Evolutionary conservation across 768 basidiomycete species (phyloP).

Genomic region (Russula dissimulans): DNA sequence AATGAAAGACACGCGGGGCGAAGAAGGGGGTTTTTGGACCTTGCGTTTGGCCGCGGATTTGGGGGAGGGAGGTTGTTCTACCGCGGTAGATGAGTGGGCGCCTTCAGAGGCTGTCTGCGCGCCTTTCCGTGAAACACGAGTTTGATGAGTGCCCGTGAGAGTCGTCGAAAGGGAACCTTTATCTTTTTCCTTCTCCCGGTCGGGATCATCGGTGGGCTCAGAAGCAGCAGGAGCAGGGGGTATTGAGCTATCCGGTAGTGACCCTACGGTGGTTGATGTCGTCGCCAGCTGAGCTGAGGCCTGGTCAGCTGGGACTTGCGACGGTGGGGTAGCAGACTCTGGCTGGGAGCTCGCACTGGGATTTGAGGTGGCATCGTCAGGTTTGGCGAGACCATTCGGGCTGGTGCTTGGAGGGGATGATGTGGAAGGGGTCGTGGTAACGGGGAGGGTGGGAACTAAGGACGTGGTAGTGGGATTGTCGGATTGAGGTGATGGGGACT

Average conservation of each 20-base stretch:
- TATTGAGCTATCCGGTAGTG: slow-evolving; percentile 18
- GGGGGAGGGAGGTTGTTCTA: slow-evolving; percentile 20
- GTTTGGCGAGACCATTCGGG: slow-evolving; percentile 16
- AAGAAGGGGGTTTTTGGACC: slow-evolving; percentile 24
- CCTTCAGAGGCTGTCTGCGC: slow-evolving; percentile 28
- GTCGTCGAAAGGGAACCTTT: slow-evolving; percentile 39
- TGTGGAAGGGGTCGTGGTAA: background rate
- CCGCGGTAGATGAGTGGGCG: slow-evolving; percentile 27
- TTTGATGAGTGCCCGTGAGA: slow-evolving; percentile 33
- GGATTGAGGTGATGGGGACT: background rate
- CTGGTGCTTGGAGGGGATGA: slow-evolving; percentile 1
- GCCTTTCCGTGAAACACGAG: slow-evolving; percentile 26
- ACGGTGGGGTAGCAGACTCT: slow-evolving; percentile 22
- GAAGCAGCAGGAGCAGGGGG: slow-evolving; percentile 26
- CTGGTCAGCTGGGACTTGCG: slow-evolving; percentile 3
- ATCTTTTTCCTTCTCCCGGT: slow-evolving; percentile 37
- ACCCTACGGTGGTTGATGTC: slow-evolving; percentile 14
- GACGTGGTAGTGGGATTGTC: background rate
- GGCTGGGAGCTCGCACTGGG: slow-evolving; percentile 13
- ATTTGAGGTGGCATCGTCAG: slow-evolving; percentile 14
- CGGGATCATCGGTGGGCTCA: slow-evolving; percentile 29
- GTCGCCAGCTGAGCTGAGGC: slow-evolving; percentile 12
- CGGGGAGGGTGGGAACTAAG: background rate
- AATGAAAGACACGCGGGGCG: slow-evolving; percentile 45
- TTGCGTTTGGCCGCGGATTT: slow-evolving; percentile 17